Percentiles rank a stretch among this genome's conserved stretches.
phyloP scores from a whole-genome alignment of 176 grass and related monocot species.

The Alopecurus myosuroides region DNA sequence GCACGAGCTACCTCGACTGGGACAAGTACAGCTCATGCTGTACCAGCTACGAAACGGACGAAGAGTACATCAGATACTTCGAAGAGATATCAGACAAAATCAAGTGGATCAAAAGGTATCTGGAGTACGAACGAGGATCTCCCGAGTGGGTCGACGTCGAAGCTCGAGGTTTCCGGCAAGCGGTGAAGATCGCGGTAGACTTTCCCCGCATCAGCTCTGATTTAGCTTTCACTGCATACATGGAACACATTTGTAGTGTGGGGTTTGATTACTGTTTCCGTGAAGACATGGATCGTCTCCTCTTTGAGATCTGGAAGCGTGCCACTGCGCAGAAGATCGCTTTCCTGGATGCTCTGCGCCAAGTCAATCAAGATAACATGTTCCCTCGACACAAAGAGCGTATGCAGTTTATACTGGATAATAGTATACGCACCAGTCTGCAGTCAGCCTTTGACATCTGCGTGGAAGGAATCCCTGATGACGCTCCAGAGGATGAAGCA shows the following conservation, averaged over 20 bases:
- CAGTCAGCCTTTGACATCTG: neutral
- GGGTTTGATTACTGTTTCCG: neutral
- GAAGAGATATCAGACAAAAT: conserved; percentile 15
- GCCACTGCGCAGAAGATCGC: neutral
- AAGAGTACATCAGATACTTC: conserved; percentile 1
- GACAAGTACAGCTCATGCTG: neutral
- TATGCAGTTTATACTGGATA: neutral
- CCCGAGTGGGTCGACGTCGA: neutral
- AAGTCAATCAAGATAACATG: neutral
- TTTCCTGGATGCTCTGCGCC: neutral
- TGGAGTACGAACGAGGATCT: neutral
- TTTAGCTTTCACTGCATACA: conserved; percentile 13
- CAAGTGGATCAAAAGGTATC: conserved; percentile 14
- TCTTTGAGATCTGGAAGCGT: neutral
- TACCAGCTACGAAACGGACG: conserved; percentile 15
- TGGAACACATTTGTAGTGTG: neutral
- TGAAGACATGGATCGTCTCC: neutral
- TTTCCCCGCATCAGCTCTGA: neutral
- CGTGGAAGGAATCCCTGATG: neutral
- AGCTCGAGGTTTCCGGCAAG: neutral
- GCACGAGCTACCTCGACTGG: neutral
- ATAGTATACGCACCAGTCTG: neutral
- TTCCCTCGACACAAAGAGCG: neutral
- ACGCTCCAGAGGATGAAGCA: neutral
- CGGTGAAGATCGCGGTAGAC: conserved; percentile 1